These are phyloP conservation scores for Ogataea corticis DNA, from an alignment of 805 yeast species.

Conservation along the genomic window DNA sequence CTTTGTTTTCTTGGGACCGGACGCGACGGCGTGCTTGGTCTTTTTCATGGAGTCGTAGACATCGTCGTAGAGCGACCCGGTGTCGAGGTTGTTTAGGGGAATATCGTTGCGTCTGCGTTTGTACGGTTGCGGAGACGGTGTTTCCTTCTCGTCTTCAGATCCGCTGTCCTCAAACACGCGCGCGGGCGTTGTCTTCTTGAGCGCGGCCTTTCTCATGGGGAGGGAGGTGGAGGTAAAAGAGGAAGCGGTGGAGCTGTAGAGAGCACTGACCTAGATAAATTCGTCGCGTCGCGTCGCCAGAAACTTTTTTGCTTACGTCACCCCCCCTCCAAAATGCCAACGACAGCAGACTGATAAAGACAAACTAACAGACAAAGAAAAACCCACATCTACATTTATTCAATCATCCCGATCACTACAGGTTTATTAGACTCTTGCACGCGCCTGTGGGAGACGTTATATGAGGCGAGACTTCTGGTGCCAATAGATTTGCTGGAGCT, in stretches of 20 bases:
- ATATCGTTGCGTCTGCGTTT: neutral
- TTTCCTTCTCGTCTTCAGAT: conserved; percentile 3
- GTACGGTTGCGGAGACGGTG: conserved; percentile 1
- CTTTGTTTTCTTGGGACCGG: conserved; percentile 25
- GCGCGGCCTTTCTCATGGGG: conserved; percentile 1
- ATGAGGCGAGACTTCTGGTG: too few relatives aligned
- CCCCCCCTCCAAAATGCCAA: neutral
- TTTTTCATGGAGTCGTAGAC: conserved; percentile 44
- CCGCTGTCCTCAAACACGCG: conserved; percentile 2
- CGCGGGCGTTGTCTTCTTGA: neutral
- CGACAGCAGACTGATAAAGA: neutral
- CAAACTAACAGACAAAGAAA: neutral
- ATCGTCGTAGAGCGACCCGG: conserved; percentile 43
- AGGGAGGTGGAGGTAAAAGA: neutral
- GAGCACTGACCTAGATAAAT: neutral
- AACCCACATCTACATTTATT: neutral
- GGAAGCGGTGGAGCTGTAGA: neutral
- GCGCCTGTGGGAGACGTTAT: neutral
- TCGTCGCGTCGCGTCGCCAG: neutral
- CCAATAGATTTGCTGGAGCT: neutral
- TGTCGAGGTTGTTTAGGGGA: neutral
- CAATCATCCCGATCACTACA: neutral
- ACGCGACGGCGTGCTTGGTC: conserved; percentile 22
- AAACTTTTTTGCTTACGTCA: neutral
- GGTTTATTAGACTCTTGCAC: neutral